A percentile compares a stretch with the other conserved stretches of the same genome.
phyloP scores from a whole-genome alignment of 768 basidiomycete species.

The Tulasnella sp. region DNA sequence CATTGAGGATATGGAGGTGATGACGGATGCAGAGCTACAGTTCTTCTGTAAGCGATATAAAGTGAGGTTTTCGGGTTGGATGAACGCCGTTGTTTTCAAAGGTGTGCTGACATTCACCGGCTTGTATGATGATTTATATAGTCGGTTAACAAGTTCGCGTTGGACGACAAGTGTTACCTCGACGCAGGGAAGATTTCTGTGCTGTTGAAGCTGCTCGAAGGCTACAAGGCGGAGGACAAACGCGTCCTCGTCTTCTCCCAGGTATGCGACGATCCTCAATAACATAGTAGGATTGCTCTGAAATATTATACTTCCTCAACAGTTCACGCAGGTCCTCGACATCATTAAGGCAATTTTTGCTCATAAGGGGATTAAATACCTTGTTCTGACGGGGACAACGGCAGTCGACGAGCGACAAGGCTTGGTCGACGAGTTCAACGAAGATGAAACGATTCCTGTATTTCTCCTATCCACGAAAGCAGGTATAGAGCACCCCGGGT shows the following conservation, averaged over 20 bases:
- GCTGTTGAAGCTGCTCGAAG: slow-evolving; percentile 57
- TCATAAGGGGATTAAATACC: slow-evolving; percentile 58
- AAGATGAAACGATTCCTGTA: slow-evolving; percentile 70
- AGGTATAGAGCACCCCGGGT: slow-evolving; percentile 28
- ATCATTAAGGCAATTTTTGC: slow-evolving; percentile 79
- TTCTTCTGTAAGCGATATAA: slow-evolving; percentile 77
- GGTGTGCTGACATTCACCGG: neutral
- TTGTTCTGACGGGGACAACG: slow-evolving; percentile 84
- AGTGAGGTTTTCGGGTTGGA: slow-evolving; percentile 35
- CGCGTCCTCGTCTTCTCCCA: slow-evolving; percentile 93
- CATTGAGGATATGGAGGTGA: slow-evolving; percentile 93
- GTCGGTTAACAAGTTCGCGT: slow-evolving; percentile 48
- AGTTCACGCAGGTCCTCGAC: slow-evolving; percentile 96
- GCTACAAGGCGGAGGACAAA: slow-evolving; percentile 56
- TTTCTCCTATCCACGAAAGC: slow-evolving; percentile 91
- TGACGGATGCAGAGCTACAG: slow-evolving; percentile 96
- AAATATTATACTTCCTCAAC: neutral
- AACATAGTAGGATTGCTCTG: neutral
- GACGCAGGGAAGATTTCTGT: slow-evolving; percentile 81
- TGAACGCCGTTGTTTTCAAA: neutral
- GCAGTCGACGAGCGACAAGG: slow-evolving; percentile 88
- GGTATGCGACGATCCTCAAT: slow-evolving; percentile 35
- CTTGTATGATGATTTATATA: slow-evolving; percentile 40
- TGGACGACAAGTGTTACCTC: slow-evolving; percentile 63
- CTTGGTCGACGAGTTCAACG: slow-evolving; percentile 90